Evolutionary conservation across 768 basidiomycete genomes (phyloP), one percentile per base, ranked within the genome.

Genomic region (Hygrophorus pudorinus): DNA sequence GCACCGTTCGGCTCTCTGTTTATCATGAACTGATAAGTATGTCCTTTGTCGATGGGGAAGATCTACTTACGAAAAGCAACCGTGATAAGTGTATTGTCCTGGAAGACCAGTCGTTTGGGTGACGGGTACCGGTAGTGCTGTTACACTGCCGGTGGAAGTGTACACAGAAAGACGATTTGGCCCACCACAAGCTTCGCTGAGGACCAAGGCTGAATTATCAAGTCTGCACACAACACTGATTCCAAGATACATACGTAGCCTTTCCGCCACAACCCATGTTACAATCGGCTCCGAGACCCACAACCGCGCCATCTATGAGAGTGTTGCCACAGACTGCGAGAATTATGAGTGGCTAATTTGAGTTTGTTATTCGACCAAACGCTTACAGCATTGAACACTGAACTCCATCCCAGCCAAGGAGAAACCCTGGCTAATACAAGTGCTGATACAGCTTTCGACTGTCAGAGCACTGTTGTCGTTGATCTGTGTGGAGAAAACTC

Each of bases 181-280:
- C 5, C 78, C 86, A 55, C 86, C 86, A 49, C 85, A 89, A 33
- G 77, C 75, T 57, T 81, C 70, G 10, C 79, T 81, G 47, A 47
- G 12, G 5, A n/a, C 13, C 34, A 34, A n/a, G 27, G 11, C 28
- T 32, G 21, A 47, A 28, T 34, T 31, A 44, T 48, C n/a, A 51
- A 28, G 17, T 32, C 11, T 13, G 12, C 18, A 24, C n/a, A n/a
- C 16, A 34, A 30, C 41, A 30, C 44, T 39, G 29, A 44, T 7
- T 24, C 7, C 24, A 41, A 33, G 6, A 33, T 0, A 57, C 79
- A 52, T 50, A 83, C 84, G 73, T 67, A 9, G 75, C 31, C 46
- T 78, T 80, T 17, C 86, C 90, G 13, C 71, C 71, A 48, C 90
- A 93, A 0, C 67, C 70, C 81, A 82, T 85, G 56, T 72, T 76